Conservation (phyloP, 768 basidiomycete genomes). For the Hydnomerulius pinastri region DNA sequence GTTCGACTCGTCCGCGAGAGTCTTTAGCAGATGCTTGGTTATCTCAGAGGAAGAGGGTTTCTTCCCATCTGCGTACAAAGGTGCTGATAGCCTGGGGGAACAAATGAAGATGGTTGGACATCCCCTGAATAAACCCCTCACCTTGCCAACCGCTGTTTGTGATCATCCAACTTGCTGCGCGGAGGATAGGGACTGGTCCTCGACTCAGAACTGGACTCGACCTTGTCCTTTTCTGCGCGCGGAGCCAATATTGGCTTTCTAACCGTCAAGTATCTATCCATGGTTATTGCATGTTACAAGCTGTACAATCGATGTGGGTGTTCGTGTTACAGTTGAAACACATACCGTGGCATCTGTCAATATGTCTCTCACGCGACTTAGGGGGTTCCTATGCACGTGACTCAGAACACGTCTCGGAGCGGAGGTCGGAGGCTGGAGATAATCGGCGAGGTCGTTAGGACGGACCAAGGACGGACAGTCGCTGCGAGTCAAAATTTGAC, state of each 20-base stretch:
- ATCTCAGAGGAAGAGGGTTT: constrained; percentile 45
- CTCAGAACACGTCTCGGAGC: background rate
- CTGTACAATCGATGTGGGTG: background rate
- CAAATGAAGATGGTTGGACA: background rate
- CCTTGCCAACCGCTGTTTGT: constrained; percentile 19
- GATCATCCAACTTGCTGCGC: constrained; percentile 17
- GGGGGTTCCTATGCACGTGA: background rate
- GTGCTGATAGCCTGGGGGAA: constrained; percentile 29
- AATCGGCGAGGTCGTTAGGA: background rate
- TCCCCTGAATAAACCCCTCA: constrained; percentile 1
- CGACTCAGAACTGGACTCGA: too few species aligned
- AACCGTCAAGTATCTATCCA: constrained; percentile 30
- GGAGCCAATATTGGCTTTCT: constrained; percentile 17
- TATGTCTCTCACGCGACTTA: too few species aligned
- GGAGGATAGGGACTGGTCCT: constrained; percentile 6
- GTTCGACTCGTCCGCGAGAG: constrained; percentile 63
- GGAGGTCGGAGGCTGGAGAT: background rate
- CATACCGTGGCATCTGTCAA: background rate
- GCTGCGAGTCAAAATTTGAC: too few species aligned
- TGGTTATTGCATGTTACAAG: constrained; percentile 8
- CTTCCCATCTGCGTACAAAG: constrained; percentile 30
- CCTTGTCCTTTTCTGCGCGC: background rate
- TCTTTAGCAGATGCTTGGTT: constrained; percentile 61
- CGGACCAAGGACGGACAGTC: too few species aligned
- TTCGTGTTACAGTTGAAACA: background rate